phyloP scores from a whole-genome alignment of 2,329 filamentous ascomycete species.

The Claviceps digitariae region DNA sequence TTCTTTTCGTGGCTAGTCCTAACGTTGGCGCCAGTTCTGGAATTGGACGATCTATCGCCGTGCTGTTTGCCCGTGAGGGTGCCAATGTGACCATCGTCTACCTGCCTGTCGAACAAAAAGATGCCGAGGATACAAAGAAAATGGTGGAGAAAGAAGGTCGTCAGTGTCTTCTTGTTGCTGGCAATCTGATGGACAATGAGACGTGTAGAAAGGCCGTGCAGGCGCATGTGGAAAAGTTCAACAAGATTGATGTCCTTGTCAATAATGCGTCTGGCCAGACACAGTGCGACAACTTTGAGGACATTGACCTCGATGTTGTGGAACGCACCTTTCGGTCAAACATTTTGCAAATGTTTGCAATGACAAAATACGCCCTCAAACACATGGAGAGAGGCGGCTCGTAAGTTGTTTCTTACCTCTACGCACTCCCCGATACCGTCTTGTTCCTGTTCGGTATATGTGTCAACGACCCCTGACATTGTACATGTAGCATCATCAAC shows the following conservation, averaged over 20 bases:
- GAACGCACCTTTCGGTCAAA: conserved; percentile 44
- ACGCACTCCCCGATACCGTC: background rate
- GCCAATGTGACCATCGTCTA: conserved; percentile 43
- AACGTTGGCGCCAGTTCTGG: conserved; percentile 27
- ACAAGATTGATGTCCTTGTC: conserved; percentile 35
- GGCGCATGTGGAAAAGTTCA: conserved; percentile 35
- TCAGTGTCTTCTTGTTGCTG: conserved; percentile 32
- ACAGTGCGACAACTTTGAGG: conserved; percentile 35
- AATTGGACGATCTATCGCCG: conserved; percentile 39
- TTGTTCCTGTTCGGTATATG: no score
- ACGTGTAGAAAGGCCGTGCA: conserved; percentile 38
- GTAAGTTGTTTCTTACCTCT: conserved; percentile 16
- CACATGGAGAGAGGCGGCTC: conserved; percentile 37
- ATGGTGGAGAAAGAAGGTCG: conserved; percentile 36
- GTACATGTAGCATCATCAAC: conserved; percentile 38
- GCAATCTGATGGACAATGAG: conserved; percentile 34
- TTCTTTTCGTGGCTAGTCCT: background rate
- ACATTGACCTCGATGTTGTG: conserved; percentile 40
- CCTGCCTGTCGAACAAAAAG: conserved; percentile 39
- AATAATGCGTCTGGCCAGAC: conserved; percentile 47
- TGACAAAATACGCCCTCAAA: conserved; percentile 41
- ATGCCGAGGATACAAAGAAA: conserved; percentile 39
- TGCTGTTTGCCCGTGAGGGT: conserved; percentile 44
- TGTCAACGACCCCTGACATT: background rate
- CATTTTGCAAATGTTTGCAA: conserved; percentile 44